Percentiles rank a stretch among this genome's conserved stretches.
These are phyloP conservation scores for Termitomyces sp. DNA, from an alignment of 768 basidiomycete genomes.

Conservation along the genomic window DNA sequence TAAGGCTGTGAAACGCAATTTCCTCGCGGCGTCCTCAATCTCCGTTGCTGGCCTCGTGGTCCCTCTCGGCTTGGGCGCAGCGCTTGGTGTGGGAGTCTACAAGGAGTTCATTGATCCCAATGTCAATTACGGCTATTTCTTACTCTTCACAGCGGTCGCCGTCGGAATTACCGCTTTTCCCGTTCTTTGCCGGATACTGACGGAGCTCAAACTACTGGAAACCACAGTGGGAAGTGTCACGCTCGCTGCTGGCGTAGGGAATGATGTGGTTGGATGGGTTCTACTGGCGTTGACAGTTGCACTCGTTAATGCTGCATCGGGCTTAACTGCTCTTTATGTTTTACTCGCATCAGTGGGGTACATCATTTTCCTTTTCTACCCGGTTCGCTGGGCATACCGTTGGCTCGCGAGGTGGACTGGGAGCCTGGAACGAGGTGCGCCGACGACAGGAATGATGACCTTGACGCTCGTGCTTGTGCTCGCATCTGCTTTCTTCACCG, in stretches of 20 bases:
- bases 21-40: conserved; percentile 48
- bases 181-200: conserved; percentile 79
- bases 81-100: conserved; percentile 68
- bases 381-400: conserved; percentile 53
- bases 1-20: conserved; percentile 58
- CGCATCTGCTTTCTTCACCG: conserved; percentile 76
- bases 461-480: conserved; percentile 67
- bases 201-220: conserved; percentile 74
- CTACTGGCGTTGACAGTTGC: conserved; percentile 79
- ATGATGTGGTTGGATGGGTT: conserved; percentile 73
- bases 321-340: conserved; percentile 73
- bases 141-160: conserved; percentile 84
- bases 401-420: conserved; percentile 67
- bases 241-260: conserved; percentile 78
- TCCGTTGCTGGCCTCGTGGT: conserved; percentile 65
- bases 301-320: conserved; percentile 68
- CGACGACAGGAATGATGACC: conserved; percentile 73
- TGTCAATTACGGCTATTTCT: conserved; percentile 76
- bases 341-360: conserved; percentile 63
- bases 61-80: conserved; percentile 79
- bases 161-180: conserved; percentile 81
- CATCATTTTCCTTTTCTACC: conserved; percentile 57
- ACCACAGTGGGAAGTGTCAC: conserved; percentile 79
- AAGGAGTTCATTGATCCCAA: conserved; percentile 49
- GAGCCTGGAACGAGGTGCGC: conserved; percentile 63